phyloP scores from a whole-genome alignment of 192 early-diverging fungal genomes.

The Podila clonocystis region DNA sequence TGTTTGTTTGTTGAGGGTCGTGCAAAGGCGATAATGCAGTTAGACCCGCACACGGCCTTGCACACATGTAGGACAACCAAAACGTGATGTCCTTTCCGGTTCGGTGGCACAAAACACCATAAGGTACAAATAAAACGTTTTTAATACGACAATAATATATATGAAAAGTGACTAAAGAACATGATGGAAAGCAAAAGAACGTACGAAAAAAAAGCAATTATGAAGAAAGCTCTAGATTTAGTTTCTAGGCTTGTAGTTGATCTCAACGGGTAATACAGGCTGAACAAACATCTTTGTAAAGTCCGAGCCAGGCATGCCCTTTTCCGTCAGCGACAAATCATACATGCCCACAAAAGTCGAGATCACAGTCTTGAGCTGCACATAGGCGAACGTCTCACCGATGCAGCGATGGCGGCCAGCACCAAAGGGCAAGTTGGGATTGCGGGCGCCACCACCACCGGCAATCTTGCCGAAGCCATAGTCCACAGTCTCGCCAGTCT shows the following conservation, averaged over 20 bases:
- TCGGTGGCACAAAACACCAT: too few relatives aligned
- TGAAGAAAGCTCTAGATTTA: conserved; percentile 3
- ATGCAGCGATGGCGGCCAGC: conserved; percentile 98
- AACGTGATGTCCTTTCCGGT: too few relatives aligned
- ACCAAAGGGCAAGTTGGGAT: conserved; percentile 95
- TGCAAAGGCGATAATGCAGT: too few relatives aligned
- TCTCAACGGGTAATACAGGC: conserved; percentile 71
- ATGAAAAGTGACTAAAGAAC: not conserved
- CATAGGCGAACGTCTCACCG: conserved; percentile 95
- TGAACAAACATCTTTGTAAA: conserved; percentile 94
- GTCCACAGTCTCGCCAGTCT: conserved; percentile 67
- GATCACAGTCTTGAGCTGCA: conserved; percentile 96
- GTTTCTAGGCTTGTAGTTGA: conserved; percentile 46
- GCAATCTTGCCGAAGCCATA: conserved; percentile 81
- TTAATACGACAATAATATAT: not conserved
- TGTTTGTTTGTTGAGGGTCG: too few relatives aligned
- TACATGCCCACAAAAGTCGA: conserved; percentile 83
- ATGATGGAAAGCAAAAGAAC: conserved; percentile 3
- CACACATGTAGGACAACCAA: too few relatives aligned
- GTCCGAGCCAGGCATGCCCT: conserved; percentile 83
- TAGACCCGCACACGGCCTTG: too few relatives aligned
- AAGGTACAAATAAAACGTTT: too few relatives aligned
- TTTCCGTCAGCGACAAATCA: conserved; percentile 73
- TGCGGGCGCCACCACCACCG: conserved; percentile 67
- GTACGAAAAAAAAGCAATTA: not conserved